Evolutionary conservation across 768 basidiomycete genomes (phyloP), one percentile per base, ranked within the genome.

Genomic region (Mycena galopus): DNA sequence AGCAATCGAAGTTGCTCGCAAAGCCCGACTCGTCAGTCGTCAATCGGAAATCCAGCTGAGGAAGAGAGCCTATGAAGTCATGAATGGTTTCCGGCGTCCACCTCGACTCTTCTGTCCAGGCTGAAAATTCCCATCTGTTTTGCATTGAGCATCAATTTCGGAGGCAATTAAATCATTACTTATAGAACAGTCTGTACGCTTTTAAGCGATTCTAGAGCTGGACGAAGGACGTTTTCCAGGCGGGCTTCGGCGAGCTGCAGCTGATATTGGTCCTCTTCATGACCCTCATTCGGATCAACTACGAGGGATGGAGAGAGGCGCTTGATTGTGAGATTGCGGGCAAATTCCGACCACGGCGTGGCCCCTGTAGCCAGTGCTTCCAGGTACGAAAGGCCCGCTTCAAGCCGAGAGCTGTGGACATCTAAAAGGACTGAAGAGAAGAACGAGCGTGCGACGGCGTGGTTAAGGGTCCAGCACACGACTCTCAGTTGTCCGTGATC

Each of bases 341-440:
- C 64, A 25, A 55, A 65, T n/a, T 42, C 33, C 2, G 64, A 65
- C 64, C 64, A 56, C 14, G 27, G 50, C 3, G 51, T 39, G 7
- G 55, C 17, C 19, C 53, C 64, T 25, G 51, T 7, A 10, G 64
- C 51, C 14, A 65, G 35, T 8, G 51, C 35, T 30, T 65, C 53
- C 37, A 65, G 21, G 6, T 55, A 35, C 25, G 53, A 56, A n/a
- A 65, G 51, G 2, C 53, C 33, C 4, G 29, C 3, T n/a, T 55
- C 53, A 14, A 56, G 51, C 11, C 37, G n/a, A 21, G 55, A 37
- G 4, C 23, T 33, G 4, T 53, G 51, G 3, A 65, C 25, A 42
- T 67, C 44, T 30, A 67, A 21, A 4, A 56, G 0, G 21, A 67
- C 19, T 2, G 66, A 59, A 11, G 66, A 67, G 42, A 67, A 67